These are phyloP conservation scores for Davidsoniella eucalypti DNA, from an alignment of 2,329 filamentous ascomycete species.

Conservation along the genomic window DNA sequence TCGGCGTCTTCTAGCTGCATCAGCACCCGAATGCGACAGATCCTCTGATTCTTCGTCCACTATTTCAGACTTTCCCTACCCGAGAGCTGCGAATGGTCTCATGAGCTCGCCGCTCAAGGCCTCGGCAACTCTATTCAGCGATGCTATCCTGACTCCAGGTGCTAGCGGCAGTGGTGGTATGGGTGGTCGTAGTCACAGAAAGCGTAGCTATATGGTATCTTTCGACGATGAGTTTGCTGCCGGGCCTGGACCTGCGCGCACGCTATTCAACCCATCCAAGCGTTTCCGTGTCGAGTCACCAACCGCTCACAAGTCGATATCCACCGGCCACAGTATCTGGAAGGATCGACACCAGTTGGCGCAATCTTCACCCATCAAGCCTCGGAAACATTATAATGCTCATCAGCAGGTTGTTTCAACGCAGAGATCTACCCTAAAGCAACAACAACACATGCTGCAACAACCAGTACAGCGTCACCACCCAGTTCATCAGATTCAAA, in stretches of 20 bases:
- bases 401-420: background rate
- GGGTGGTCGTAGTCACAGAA: slow-evolving; percentile 28
- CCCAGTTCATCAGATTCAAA: slow-evolving; percentile 21
- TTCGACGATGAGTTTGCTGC: slow-evolving; percentile 32
- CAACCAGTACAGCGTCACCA: background rate
- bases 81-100: slow-evolving; percentile 37
- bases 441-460: slow-evolving; percentile 5
- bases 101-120: slow-evolving; percentile 77
- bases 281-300: slow-evolving; percentile 50
- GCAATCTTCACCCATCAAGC: slow-evolving; percentile 75
- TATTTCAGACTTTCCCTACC: slow-evolving; percentile 60
- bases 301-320: slow-evolving; percentile 39
- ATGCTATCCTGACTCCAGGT: slow-evolving; percentile 52
- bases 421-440: background rate
- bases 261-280: slow-evolving; percentile 42
- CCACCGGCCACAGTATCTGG: slow-evolving; percentile 45
- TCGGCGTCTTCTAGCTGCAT: slow-evolving; percentile 35
- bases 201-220: slow-evolving; percentile 43
- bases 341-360: slow-evolving; percentile 61
- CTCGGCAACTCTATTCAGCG: slow-evolving; percentile 54
- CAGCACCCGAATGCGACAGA: slow-evolving; percentile 45
- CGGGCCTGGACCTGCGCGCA: slow-evolving; percentile 9
- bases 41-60: slow-evolving; percentile 78
- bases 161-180: slow-evolving; percentile 40
- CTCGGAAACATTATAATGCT: slow-evolving; percentile 18